Percentiles rank a stretch among this genome's conserved stretches.
Evolutionary conservation across 2,329 filamentous ascomycete genomes (phyloP).

Genomic region (Ophiostoma pallidulum): DNA sequence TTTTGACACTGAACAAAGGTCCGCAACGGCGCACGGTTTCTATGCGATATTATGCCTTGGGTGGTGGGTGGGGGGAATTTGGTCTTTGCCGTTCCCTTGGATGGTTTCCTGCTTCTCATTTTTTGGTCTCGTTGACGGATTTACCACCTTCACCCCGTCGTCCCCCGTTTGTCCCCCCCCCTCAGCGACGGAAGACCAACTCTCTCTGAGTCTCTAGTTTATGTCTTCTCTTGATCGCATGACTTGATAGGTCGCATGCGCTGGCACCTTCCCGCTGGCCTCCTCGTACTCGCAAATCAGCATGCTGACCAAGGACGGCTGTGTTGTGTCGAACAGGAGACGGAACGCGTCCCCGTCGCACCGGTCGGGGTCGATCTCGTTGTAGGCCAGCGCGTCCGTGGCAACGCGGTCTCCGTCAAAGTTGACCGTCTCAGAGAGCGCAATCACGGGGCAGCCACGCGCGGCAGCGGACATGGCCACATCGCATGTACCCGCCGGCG

Average conservation of each 20-base stretch:
- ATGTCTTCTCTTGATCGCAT: constrained; percentile 49
- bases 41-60: too few relatives aligned
- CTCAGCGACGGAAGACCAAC: too few relatives aligned
- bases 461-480: constrained; percentile 75
- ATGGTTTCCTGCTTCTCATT: too few relatives aligned
- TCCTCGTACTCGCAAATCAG: constrained; percentile 91
- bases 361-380: constrained; percentile 76
- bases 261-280: constrained; percentile 77
- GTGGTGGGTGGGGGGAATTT: too few relatives aligned
- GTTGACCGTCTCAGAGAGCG: constrained; percentile 91
- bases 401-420: constrained; percentile 79
- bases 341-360: constrained; percentile 46
- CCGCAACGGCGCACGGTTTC: too few relatives aligned
- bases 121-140: too few relatives aligned
- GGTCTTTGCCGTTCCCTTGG: too few relatives aligned
- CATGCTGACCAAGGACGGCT: constrained; percentile 74
- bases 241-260: constrained; percentile 67
- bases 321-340: constrained; percentile 87
- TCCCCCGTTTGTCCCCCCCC: too few relatives aligned
- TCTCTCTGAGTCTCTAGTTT: too few relatives aligned
- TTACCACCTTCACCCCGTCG: too few relatives aligned
- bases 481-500: constrained; percentile 75
- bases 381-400: constrained; percentile 85
- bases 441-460: constrained; percentile 69
- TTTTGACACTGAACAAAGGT: too few relatives aligned